Percentiles rank a stretch among this genome's conserved stretches.
Evolutionary conservation across 345 rosid species (phyloP).

Genomic region (Ricinus communis): DNA sequence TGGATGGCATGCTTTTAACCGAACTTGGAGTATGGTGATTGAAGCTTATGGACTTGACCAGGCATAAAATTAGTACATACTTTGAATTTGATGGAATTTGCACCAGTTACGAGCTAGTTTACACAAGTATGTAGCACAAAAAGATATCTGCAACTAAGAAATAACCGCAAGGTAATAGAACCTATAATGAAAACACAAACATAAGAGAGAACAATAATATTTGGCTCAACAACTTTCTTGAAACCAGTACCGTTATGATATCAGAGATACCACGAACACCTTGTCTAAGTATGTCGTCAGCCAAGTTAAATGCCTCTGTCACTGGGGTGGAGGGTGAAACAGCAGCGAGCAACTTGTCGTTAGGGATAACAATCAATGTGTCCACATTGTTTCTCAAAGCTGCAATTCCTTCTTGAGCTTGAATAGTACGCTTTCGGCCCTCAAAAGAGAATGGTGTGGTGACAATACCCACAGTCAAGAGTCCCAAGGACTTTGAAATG

Average conservation of each 20-base stretch:
- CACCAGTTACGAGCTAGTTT: too few relatives aligned
- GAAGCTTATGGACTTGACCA: too few relatives aligned
- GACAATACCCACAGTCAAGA: conserved; percentile 91
- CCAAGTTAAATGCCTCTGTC: conserved; percentile 94
- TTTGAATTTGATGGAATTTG: too few relatives aligned
- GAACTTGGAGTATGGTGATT: too few relatives aligned
- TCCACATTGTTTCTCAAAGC: conserved; percentile 92
- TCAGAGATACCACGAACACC: conserved; percentile 98
- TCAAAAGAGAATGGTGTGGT: conserved; percentile 97
- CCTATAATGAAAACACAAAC: too few relatives aligned
- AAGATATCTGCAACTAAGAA: too few relatives aligned
- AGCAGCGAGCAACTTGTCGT: conserved; percentile 89
- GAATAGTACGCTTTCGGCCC: conserved; percentile 86
- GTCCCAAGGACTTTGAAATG: conserved; percentile 90
- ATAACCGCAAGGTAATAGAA: too few relatives aligned
- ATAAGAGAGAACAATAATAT: too few relatives aligned
- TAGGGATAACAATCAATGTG: conserved; percentile 91
- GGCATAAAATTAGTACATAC: too few relatives aligned
- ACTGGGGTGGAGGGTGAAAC: conserved; percentile 89
- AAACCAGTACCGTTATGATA: conserved; percentile 93
- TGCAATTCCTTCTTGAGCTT: conserved; percentile 97
- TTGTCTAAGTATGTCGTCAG: conserved; percentile 94
- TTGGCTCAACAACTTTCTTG: too few relatives aligned
- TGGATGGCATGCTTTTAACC: too few relatives aligned
- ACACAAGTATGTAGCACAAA: too few relatives aligned